Base-by-base conservation (phyloP, 768 basidiomycete species). In the Mrakia frigida region DNA sequence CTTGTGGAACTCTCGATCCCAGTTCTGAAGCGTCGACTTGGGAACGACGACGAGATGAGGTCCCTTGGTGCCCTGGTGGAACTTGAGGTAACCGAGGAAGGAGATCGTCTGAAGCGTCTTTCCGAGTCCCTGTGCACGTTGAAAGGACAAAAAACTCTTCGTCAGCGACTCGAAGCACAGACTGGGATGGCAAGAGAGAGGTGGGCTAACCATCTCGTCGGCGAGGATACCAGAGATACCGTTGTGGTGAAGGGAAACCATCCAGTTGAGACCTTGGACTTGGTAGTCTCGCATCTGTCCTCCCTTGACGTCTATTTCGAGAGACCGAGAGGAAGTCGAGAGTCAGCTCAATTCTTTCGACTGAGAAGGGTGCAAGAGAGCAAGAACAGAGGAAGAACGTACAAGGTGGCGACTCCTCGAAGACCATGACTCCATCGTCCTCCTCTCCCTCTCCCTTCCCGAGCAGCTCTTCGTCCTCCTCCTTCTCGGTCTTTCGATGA, bases 41-140 rank as follows among this genome's bases (percentile, higher is more conserved):
- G 97, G 97, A 7, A 98, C 97, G 76, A 98, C 92, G 81, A 99
- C 89, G 33, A 98, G 88, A 83, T 98, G 96, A 5, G 93, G 94
- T 2, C 97, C 95, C 25, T 84, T 78, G 74, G 88, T 90, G 76
- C 87, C 87, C 33, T 87, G 88, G 82, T 94, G 89, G 82, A 94
- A 91, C 82, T 92, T 94, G 79, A 98, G 90, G 82, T 97, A 98
- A 7, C 93, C 89, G 35, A 98, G 89, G 87, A 99, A 99, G 0
- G 96, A 91, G 80, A 99, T 96, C 0, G 96, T 98, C 85, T 99
- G 97, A 0, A 98, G 87, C 0, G 97, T 99, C 87, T 99, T 99
- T 18, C 97, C 95, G 39, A 99, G 89, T 84, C 95, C 95, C 93
- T 94, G 81, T 21, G 69, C 13, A 3, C 6, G 23, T 23, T 9